A percentile compares a stretch with the other conserved stretches of the same genome.
Conservation (phyloP, 805 yeast species). For the Spathaspora girioi region DNA sequence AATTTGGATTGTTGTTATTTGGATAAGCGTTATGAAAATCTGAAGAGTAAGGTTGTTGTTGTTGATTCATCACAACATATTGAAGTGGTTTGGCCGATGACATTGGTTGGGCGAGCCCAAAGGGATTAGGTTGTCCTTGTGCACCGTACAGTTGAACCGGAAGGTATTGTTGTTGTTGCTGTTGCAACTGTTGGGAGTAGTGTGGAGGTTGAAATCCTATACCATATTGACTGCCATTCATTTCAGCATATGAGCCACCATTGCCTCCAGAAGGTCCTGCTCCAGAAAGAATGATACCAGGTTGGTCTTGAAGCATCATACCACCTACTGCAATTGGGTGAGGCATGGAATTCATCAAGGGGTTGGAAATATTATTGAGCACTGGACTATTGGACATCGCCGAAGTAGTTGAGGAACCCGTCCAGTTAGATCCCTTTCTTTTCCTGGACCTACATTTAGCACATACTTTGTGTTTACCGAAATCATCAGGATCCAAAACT, state of each 20-base stretch:
- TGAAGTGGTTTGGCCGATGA: not conserved
- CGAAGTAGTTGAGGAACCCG: not conserved
- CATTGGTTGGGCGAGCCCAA: not conserved
- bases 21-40: not conserved
- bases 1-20: not conserved
- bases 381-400: not conserved
- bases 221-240: not conserved
- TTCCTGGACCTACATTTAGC: slow-evolving; percentile 49
- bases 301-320: not conserved
- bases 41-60: not conserved
- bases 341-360: not conserved
- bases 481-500: slow-evolving; percentile 41
- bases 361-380: not conserved
- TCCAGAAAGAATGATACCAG: not conserved
- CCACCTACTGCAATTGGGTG: not conserved
- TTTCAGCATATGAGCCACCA: not conserved
- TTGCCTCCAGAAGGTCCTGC: not conserved
- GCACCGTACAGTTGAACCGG: not conserved
- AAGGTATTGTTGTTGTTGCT: not conserved
- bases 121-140: not conserved
- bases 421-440: slow-evolving; percentile 22
- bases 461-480: slow-evolving; percentile 56
- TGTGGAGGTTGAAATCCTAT: not conserved
- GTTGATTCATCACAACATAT: not conserved
- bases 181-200: not conserved